These are phyloP conservation scores for Peniophora sp. DNA, from an alignment of 1,284 basidiomycete species.

Conservation along the genomic window DNA sequence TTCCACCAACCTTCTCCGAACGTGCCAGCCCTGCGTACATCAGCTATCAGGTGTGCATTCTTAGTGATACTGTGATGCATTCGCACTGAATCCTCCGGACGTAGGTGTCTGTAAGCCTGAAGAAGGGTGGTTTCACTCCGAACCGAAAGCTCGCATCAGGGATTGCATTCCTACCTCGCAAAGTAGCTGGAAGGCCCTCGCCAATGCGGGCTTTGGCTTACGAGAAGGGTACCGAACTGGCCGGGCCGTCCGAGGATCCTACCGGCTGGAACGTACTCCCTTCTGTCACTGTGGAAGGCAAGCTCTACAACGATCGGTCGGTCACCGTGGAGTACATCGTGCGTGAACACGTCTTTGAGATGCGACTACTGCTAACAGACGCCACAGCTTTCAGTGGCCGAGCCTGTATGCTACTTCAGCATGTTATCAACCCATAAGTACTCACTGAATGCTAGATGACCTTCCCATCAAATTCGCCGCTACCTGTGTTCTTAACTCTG, in stretches of 20 bases:
- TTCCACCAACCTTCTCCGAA: slow-evolving; percentile 31
- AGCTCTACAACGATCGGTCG: slow-evolving; percentile 31
- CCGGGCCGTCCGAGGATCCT: slow-evolving; percentile 38
- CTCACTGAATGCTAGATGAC: slow-evolving; percentile 26
- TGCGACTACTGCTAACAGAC: neutral
- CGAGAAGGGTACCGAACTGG: slow-evolving; percentile 27
- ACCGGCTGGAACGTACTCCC: slow-evolving; percentile 39
- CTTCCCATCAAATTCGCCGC: slow-evolving; percentile 38
- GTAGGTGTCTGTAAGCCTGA: slow-evolving; percentile 12
- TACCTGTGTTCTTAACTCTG: slow-evolving; percentile 41
- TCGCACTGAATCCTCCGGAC: slow-evolving; percentile 23
- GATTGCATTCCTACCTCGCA: slow-evolving; percentile 33
- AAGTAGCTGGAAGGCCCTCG: slow-evolving; percentile 36
- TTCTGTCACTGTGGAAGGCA: slow-evolving; percentile 30
- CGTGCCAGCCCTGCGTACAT: slow-evolving; percentile 29
- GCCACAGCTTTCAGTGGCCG: slow-evolving; percentile 42
- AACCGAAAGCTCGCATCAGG: slow-evolving; percentile 17
- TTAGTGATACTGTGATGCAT: slow-evolving; percentile 13
- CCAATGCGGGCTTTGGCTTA: slow-evolving; percentile 38
- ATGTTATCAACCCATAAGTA: neutral
- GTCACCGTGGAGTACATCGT: slow-evolving; percentile 34
- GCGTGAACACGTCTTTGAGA: slow-evolving; percentile 15
- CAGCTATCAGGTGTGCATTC: slow-evolving; percentile 29
- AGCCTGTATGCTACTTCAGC: slow-evolving; percentile 32
- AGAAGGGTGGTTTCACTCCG: no score